These are phyloP conservation scores for Melanopsichium pennsylvanicum DNA, from an alignment of 1,284 basidiomycete genomes.

Conservation along the genomic window DNA sequence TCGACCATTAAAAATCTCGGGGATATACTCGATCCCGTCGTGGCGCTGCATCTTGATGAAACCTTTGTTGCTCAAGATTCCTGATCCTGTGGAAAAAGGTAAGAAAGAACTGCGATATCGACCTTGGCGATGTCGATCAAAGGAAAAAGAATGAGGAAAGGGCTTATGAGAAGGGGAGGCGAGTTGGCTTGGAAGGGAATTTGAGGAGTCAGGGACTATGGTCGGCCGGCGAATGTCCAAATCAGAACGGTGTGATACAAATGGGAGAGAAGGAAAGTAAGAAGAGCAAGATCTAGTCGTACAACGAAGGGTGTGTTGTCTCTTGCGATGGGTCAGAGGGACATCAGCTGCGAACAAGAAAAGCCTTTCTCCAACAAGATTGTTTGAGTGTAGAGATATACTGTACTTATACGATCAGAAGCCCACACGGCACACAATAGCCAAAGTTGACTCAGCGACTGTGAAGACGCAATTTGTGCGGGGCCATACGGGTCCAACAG, in stretches of 20 bases:
- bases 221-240: too few relatives aligned
- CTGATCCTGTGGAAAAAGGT: neutral
- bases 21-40: slow-evolving; percentile 31
- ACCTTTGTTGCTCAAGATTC: neutral
- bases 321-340: slow-evolving; percentile 3
- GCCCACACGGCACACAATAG: too few relatives aligned
- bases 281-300: neutral
- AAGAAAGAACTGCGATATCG: neutral
- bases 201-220: too few relatives aligned
- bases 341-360: neutral
- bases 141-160: neutral
- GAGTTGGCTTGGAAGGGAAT: too few relatives aligned
- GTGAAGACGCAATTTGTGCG: neutral
- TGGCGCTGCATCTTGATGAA: slow-evolving; percentile 32
- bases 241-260: too few relatives aligned
- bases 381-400: neutral
- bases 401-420: slow-evolving; percentile 8
- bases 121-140: neutral
- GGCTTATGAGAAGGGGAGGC: too few relatives aligned
- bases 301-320: slow-evolving; percentile 6
- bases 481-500: neutral
- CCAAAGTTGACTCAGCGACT: too few relatives aligned
- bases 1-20: slow-evolving; percentile 8
- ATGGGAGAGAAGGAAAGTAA: neutral
- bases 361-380: neutral